Conservation (phyloP, 805 yeast genomes). For the Blastobotrys attinorum region DNA sequence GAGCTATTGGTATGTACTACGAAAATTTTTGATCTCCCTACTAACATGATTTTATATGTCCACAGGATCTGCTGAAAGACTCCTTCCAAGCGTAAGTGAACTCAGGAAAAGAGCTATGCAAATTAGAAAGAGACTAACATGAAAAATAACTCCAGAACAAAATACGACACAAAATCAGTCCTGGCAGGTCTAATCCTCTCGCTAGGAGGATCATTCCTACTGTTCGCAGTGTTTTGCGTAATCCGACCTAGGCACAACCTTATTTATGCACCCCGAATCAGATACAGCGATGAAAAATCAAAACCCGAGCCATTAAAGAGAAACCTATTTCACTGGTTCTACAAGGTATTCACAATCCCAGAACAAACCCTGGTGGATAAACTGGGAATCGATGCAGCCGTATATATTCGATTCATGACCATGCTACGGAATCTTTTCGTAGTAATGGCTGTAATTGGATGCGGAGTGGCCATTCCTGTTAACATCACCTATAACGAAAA, state of each 20-base stretch:
- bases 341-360: conserved; percentile 12
- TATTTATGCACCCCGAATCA: conserved; percentile 28
- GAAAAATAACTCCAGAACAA: too few relatives aligned
- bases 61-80: conserved; percentile 1
- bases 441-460: conserved; percentile 25
- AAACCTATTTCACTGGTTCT: conserved; percentile 21
- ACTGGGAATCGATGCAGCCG: conserved; percentile 31
- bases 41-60: too few relatives aligned
- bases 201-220: conserved; percentile 26
- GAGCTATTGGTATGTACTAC: conserved; percentile 4
- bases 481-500: conserved; percentile 28
- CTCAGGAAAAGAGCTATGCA: too few relatives aligned
- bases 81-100: conserved; percentile 12
- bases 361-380: conserved; percentile 22
- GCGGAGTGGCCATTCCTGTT: conserved; percentile 30
- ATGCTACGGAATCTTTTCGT: conserved; percentile 29
- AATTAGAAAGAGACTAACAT: too few relatives aligned
- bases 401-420: conserved; percentile 24
- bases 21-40: too few relatives aligned
- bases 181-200: conserved; percentile 30
- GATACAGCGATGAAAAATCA: conserved; percentile 9
- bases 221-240: conserved; percentile 22
- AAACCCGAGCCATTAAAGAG: conserved; percentile 16
- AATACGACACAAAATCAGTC: conserved; percentile 28
- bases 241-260: conserved; percentile 26